Conservation (phyloP, 257 asterid genomes). For the Lantana camara region DNA sequence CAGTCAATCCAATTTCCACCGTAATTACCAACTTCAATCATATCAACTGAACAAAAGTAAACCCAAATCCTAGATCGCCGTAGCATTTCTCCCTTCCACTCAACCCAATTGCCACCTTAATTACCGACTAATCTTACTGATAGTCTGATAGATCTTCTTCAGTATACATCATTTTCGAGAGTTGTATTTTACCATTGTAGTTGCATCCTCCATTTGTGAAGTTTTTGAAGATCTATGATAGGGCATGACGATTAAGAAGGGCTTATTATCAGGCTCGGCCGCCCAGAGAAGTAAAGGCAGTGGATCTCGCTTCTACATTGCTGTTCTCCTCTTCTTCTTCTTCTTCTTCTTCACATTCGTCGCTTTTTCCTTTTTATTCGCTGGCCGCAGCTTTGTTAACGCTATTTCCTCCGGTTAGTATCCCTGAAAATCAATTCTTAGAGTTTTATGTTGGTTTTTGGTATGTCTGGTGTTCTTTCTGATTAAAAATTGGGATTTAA, state of each 20-base stretch:
- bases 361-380: conserved; percentile 41
- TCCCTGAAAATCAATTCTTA: background rate
- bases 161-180: conserved; percentile 12
- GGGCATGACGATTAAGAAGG: conserved; percentile 53
- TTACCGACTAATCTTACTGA: conserved; percentile 27
- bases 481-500: conserved; percentile 1
- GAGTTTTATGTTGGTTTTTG: background rate
- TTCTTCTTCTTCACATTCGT: conserved; percentile 23
- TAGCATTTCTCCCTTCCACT: too few species aligned
- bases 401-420: conserved; percentile 54
- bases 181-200: conserved; percentile 15
- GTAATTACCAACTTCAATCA: conserved; percentile 19
- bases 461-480: background rate
- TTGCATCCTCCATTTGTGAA: conserved; percentile 23
- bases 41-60: too few species aligned
- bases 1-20: background rate
- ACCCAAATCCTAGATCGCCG: too few species aligned
- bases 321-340: conserved; percentile 30
- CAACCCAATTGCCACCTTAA: background rate
- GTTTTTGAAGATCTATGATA: conserved; percentile 40
- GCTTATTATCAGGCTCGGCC: conserved; percentile 40
- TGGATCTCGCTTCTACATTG: conserved; percentile 47
- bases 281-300: conserved; percentile 35
- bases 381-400: conserved; percentile 50
- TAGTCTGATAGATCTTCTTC: conserved; percentile 30